Evolutionary conservation across 2,329 filamentous ascomycete species (phyloP).

Genomic region (Fusarium pininemorale): DNA sequence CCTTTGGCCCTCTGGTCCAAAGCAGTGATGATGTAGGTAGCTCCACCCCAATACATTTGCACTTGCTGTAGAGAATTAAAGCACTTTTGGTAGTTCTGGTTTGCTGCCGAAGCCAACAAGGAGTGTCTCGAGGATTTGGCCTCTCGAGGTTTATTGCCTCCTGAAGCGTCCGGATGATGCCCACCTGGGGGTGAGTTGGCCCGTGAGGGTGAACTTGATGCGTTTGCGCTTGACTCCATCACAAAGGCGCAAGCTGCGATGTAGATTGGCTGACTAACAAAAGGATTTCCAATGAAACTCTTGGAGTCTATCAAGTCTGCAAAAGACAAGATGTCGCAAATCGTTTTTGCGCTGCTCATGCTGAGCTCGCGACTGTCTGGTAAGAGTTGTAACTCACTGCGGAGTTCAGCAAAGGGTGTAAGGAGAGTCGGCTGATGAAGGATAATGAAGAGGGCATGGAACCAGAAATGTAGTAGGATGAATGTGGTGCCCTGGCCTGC

Average conservation of each 20-base stretch:
- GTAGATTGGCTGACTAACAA: slow-evolving; percentile 90
- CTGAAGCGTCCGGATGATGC: slow-evolving; percentile 1
- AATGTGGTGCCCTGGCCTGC: slow-evolving; percentile 86
- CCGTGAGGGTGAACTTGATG: slow-evolving; percentile 67
- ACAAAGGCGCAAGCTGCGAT: slow-evolving; percentile 90
- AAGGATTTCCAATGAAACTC: slow-evolving; percentile 87
- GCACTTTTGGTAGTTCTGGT: slow-evolving; percentile 86
- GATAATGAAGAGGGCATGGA: slow-evolving; percentile 85
- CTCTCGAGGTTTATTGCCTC: slow-evolving; percentile 25
- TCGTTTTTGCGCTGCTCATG: slow-evolving; percentile 91
- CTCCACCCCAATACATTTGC: slow-evolving; percentile 86
- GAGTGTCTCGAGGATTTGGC: slow-evolving; percentile 71
- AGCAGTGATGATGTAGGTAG: slow-evolving; percentile 86
- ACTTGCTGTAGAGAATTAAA: slow-evolving; percentile 84
- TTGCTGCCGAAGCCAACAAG: slow-evolving; percentile 80
- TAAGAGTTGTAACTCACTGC: slow-evolving; percentile 74
- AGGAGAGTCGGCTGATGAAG: slow-evolving; percentile 85
- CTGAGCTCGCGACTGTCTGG: slow-evolving; percentile 82
- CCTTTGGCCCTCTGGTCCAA: slow-evolving; percentile 89
- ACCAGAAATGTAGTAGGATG: slow-evolving; percentile 88
- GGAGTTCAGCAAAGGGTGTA: slow-evolving; percentile 73
- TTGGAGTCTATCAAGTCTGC: slow-evolving; percentile 86
- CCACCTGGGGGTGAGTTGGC: slow-evolving; percentile 60
- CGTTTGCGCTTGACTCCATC: slow-evolving; percentile 79
- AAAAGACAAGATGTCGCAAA: slow-evolving; percentile 87